Conservation (phyloP, 2,329 filamentous ascomycete species). For the Cordyceps pruinosa region DNA sequence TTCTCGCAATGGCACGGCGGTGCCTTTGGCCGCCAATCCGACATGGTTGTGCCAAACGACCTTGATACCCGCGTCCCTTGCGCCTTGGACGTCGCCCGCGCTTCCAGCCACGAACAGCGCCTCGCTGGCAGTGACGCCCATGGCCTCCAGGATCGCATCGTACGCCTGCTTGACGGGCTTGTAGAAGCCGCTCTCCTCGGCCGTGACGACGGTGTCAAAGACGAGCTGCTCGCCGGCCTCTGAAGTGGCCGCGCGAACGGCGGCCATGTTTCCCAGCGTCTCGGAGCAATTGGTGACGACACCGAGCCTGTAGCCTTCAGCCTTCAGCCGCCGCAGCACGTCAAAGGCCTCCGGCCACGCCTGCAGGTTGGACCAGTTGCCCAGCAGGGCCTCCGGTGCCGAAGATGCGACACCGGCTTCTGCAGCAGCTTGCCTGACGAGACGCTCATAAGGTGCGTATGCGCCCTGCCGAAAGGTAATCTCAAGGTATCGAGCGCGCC, state of each 20-base stretch:
- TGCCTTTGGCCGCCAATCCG: slow-evolving; percentile 22
- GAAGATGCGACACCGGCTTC: slow-evolving; percentile 25
- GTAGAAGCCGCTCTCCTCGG: slow-evolving; percentile 34
- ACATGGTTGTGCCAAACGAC: slow-evolving; percentile 33
- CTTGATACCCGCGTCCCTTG: slow-evolving; percentile 29
- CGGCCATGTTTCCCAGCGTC: slow-evolving; percentile 23
- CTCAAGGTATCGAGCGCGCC: slow-evolving; percentile 32
- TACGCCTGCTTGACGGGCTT: slow-evolving; percentile 31
- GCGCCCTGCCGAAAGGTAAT: slow-evolving; percentile 28
- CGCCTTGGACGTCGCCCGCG: slow-evolving; percentile 32
- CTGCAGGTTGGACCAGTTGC: slow-evolving; percentile 22
- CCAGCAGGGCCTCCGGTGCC: slow-evolving; percentile 22
- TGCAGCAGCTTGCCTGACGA: slow-evolving; percentile 23
- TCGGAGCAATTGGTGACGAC: slow-evolving; percentile 33
- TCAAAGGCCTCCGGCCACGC: slow-evolving; percentile 19
- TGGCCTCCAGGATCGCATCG: slow-evolving; percentile 20
- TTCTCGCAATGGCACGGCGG: slow-evolving; percentile 19
- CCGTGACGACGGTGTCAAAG: slow-evolving; percentile 30
- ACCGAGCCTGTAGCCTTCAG: slow-evolving; percentile 25
- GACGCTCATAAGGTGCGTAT: slow-evolving; percentile 27
- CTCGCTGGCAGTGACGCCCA: slow-evolving; percentile 22
- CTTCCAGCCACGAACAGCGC: slow-evolving; percentile 33
- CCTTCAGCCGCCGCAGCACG: slow-evolving; percentile 19
- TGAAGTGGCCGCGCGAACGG: slow-evolving; percentile 7
- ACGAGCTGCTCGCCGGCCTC: slow-evolving; percentile 1